Evolutionary conservation across 768 basidiomycete genomes (phyloP).

Genomic region (Kwoniella botswanensis): DNA sequence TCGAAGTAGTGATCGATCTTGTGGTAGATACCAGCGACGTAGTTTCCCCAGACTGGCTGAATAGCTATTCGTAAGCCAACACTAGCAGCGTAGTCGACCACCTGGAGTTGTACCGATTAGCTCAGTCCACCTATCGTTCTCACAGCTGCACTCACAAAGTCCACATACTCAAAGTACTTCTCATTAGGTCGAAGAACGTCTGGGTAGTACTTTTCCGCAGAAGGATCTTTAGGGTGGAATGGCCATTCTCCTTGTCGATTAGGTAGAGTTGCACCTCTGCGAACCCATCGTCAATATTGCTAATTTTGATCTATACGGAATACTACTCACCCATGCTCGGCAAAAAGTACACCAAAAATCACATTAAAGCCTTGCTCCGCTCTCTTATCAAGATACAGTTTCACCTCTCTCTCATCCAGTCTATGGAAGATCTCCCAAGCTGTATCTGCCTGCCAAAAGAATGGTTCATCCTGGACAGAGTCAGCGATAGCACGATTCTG

Average conservation of each 20-base stretch:
- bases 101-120: neutral
- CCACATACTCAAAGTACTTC: conserved; percentile 31
- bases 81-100: conserved; percentile 13
- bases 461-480: conserved; percentile 5
- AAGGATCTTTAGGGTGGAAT: conserved; percentile 6
- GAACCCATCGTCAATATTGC: neutral
- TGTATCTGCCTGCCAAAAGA: conserved; percentile 24
- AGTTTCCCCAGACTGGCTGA: conserved; percentile 31
- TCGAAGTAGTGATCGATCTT: conserved; percentile 20
- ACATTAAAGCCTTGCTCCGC: conserved; percentile 29
- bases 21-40: conserved; percentile 31
- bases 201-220: neutral
- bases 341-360: conserved; percentile 21
- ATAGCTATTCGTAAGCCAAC: conserved; percentile 20
- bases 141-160: conserved; percentile 6
- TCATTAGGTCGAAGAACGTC: conserved; percentile 23
- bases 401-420: conserved; percentile 16
- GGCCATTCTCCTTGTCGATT: conserved; percentile 31
- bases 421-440: conserved; percentile 36
- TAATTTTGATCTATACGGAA: no score
- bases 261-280: conserved; percentile 8
- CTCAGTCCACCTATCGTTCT: neutral
- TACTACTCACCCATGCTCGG: conserved; percentile 30
- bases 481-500: neutral
- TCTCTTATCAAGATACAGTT: conserved; percentile 21